Evolutionary conservation across 306 rosid genomes (phyloP).

Genomic region (Cucurbita ficifolia): DNA sequence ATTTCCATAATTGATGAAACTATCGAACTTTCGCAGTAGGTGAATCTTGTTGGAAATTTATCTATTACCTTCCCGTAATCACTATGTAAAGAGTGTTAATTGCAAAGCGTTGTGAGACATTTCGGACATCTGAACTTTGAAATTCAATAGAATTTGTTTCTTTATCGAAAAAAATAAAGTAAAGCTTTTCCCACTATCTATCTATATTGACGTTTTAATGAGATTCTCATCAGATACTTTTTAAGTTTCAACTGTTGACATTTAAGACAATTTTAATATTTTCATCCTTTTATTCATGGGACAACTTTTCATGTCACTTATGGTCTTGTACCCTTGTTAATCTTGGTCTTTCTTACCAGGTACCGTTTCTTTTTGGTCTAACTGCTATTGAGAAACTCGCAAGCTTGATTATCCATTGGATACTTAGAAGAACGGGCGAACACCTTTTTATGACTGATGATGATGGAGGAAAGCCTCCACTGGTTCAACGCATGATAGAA

Average conservation of each 20-base stretch:
- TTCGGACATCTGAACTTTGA: not conserved
- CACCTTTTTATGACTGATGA: constrained; percentile 82
- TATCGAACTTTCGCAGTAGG: not conserved
- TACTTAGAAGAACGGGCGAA: constrained; percentile 93
- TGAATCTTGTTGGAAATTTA: not conserved
- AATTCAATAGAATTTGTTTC: not conserved
- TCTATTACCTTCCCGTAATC: not conserved
- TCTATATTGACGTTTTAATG: not conserved
- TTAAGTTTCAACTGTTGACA: not conserved
- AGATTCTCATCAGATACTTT: not conserved
- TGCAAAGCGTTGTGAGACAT: not conserved
- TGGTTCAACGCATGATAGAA: constrained; percentile 80
- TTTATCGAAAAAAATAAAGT: not conserved
- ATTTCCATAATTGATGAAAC: not conserved
- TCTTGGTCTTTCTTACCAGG: constrained; percentile 30
- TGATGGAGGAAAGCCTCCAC: constrained; percentile 76
- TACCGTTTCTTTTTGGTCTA: constrained; percentile 93
- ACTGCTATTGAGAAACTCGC: constrained; percentile 73
- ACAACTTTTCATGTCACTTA: not conserved
- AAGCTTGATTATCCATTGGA: constrained; percentile 59
- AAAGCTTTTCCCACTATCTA: not conserved
- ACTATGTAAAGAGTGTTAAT: not conserved
- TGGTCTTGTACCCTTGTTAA: not conserved
- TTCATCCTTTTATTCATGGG: not conserved
- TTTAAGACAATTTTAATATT: not conserved